Base-by-base conservation (phyloP, 2,329 filamentous ascomycete species). In the Triangularia verruculosa region DNA sequence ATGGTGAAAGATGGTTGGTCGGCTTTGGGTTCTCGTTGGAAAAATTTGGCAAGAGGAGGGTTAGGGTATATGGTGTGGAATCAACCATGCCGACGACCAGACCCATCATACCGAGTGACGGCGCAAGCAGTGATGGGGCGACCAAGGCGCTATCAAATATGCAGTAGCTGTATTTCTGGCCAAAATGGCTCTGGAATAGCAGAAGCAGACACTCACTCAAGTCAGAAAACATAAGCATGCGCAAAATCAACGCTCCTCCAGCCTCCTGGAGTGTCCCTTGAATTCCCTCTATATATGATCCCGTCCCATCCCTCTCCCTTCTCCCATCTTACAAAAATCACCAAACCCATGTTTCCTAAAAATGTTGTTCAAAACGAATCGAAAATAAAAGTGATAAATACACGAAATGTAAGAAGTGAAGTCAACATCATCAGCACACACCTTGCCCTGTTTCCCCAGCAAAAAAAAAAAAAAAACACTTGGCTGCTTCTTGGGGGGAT, bases 391-490 rank as follows among this genome's bases (percentile, higher is more conserved):
- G 52, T 54, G 32, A 59, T 54, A 59, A 30, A 58, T 59, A 59
- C 61, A 62, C 43, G 22, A 39, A 59, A 57, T 51, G 43, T 53
- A 57, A 59, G 57, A 58, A 59, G 51, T 53, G 51, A 55, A 62
- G 51, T 22, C 6, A 7, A 28, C 25, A 53, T 4, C 39, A 39
- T 7, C 39, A 20, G n/a, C 39, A 47, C 15, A 11, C n/a, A 15
- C 15, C 34, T n/a, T 39, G 13, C 4, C 34, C 34, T 9, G 15
- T 57, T 30, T 17, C 3, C 28, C 13, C 3, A 57, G 8, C 24
- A 32, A 32, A 57, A 15, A 39, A 17, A n/a, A 47, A 4, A 47
- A 32, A 3, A 47, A 47, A 47, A 17, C 39, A 47, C 9, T 20
- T 47, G 39, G 39, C 8, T 5, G 15, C n/a, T 17, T 20, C 20